Percentiles rank a stretch among this genome's conserved stretches.
phyloP scores from a whole-genome alignment of 441 rosid species.

The Hypseocharis bilobata region DNA sequence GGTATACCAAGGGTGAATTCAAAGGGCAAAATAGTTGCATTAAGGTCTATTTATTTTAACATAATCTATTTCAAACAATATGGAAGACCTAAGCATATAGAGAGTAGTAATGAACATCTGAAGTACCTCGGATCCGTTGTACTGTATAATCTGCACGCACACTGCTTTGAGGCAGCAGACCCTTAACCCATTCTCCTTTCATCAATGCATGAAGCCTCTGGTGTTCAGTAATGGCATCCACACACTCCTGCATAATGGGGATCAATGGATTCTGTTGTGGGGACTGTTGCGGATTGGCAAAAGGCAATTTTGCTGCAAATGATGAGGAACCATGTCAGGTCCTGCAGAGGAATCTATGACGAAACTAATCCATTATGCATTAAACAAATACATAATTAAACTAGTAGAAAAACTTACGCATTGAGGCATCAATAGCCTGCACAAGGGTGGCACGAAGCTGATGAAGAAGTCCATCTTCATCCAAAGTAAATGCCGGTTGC shows the following conservation, averaged over 20 bases:
- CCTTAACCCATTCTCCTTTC: slow-evolving; percentile 94
- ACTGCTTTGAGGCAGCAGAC: slow-evolving; percentile 66
- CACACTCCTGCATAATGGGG: slow-evolving; percentile 68
- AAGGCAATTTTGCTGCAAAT: slow-evolving; percentile 48
- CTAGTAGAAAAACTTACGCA: slow-evolving; percentile 35
- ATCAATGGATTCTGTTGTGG: slow-evolving; percentile 57
- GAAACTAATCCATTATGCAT: not conserved
- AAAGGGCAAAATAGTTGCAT: not conserved
- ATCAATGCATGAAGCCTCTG: slow-evolving; percentile 74
- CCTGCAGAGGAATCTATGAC: slow-evolving; percentile 10
- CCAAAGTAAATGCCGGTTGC: slow-evolving; percentile 64
- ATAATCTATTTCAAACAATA: not conserved
- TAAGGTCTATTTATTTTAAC: slow-evolving; percentile 1
- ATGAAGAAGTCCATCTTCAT: slow-evolving; percentile 78
- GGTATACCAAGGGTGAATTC: slow-evolving; percentile 8
- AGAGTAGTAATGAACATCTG: slow-evolving; percentile 1
- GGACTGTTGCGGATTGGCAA: slow-evolving; percentile 45
- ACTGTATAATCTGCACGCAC: slow-evolving; percentile 63
- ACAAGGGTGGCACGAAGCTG: slow-evolving; percentile 66
- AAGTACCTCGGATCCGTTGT: slow-evolving; percentile 62
- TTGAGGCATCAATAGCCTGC: slow-evolving; percentile 59
- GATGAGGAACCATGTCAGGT: slow-evolving; percentile 16
- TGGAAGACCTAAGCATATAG: not conserved
- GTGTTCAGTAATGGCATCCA: slow-evolving; percentile 82
- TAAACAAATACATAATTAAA: not conserved